Evolutionary conservation across 2,329 filamentous ascomycete genomes (phyloP), one percentile per base, ranked within the genome.

Genomic region (Phialophora expanda): DNA sequence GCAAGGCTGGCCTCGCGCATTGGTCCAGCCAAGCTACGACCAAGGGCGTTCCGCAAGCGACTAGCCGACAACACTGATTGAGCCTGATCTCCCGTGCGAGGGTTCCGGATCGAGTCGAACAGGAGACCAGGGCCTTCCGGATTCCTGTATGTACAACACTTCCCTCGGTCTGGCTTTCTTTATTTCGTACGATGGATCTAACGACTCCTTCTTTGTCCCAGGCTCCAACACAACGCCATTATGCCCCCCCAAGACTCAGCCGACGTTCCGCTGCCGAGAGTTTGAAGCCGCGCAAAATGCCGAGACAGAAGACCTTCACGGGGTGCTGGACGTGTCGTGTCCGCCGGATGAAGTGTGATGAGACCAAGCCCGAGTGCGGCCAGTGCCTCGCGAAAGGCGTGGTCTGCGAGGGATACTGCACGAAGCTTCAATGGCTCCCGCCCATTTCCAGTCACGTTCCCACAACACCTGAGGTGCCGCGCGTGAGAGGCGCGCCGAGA

Each of bases 271-370:
- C 34, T 7, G 34, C 14, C 17, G 34, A 41, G 14, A 17, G 34
- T 12, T 34, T 34, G 32, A 34, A 11, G 32, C 32, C 9, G 32
- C 32, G 9, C 32, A 11, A 76, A 75, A 54, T 83, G 32, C 32
- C 9, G 32, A 34, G 32, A 34, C 32, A 11, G 32, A 34, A 34
- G 32, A 34, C 32, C 32, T 34, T 34, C 9, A 34, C 32, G 2
- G 32, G 32, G 9, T 34, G 32, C 32, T 34, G 32, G 32, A 34
- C 32, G 32, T 34, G 32, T 34, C 32, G 32, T 34, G 32, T 4
- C 32, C 32, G 32, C 32, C 32, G 32, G 32, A 34, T 34, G 32
- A 34, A 34, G 32, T 34, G 32, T 34, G 32, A 34, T 34, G 32
- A 34, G 32, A 4, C 32, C 11, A 34, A 34, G 32, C 32, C 32